Evolutionary conservation across 2,329 filamentous ascomycete genomes (phyloP).

Genomic region (Rutstroemia sp.): DNA sequence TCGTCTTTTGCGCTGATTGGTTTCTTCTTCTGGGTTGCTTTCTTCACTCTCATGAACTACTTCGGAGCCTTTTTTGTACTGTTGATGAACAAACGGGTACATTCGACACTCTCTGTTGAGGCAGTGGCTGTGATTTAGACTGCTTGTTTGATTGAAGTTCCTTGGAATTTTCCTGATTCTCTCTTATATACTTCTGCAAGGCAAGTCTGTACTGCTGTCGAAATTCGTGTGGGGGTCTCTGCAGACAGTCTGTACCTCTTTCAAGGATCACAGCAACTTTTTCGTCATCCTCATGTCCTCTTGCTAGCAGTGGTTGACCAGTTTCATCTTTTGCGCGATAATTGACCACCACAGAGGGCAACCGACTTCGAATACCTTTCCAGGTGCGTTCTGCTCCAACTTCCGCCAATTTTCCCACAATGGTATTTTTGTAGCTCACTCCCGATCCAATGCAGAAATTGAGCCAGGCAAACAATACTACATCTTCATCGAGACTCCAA

Average conservation of each 20-base stretch:
- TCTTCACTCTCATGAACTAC: neutral
- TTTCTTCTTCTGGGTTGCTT: neutral
- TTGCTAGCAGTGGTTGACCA: too few species aligned
- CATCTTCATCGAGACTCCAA: neutral
- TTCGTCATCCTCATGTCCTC: too few species aligned
- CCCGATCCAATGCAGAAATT: neutral
- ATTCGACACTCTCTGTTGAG: too few species aligned
- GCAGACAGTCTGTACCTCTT: too few species aligned
- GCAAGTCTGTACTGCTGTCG: too few species aligned
- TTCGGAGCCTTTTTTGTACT: neutral
- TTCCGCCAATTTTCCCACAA: neutral
- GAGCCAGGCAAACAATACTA: constrained; percentile 8
- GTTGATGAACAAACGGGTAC: neutral
- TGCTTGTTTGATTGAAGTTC: too few species aligned
- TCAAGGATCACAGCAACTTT: too few species aligned
- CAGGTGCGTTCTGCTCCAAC: neutral
- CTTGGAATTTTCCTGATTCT: too few species aligned
- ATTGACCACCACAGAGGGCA: rapidly evolving
- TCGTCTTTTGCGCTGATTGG: neutral
- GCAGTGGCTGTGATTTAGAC: too few species aligned
- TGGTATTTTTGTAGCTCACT: neutral
- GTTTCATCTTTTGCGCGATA: neutral
- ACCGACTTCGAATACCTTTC: neutral
- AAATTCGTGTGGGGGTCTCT: too few species aligned
- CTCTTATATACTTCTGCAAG: too few species aligned